Base-by-base conservation (phyloP, 2,329 filamentous ascomycete species). In the Aspergillus fructus region DNA sequence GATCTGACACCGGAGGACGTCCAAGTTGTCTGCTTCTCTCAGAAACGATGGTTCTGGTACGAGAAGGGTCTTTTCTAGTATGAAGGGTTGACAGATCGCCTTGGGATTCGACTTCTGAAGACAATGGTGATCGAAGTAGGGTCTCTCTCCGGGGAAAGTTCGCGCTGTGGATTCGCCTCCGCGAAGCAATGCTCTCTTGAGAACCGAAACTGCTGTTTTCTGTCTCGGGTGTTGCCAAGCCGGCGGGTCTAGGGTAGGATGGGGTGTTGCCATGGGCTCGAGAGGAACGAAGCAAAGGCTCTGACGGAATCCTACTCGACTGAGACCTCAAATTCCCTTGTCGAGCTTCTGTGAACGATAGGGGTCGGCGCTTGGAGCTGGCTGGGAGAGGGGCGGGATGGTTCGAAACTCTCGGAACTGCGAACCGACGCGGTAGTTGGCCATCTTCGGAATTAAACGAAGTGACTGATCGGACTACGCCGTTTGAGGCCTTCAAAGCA, bases 321-420 rank as follows among this genome's bases (percentile, higher is more conserved):
- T 69, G 68, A 13, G 64, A 61, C 24, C 65, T 68, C 8, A 63
- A 66, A 41, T 74, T 78, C 55, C 77, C 72, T 70, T 81, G 80
- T 47, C 77, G 80, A 53, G 79, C 79, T 66, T 85, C 83, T 34
- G 78, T 76, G 58, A 84, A 79, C 8, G 83, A 82, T 17, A 81
- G 77, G 8, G 78, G 78, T 58, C 81, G 81, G 66, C 82, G 79
- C 62, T 77, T 76, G 55, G 68, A 58, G 43, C 58, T 68, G 33
- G 68, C 59, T 12, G 61, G 63, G 27, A 63, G 47, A 49, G 56
- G 67, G 5, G 67, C 64, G 6, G 65, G 58, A 33, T 68, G 69
- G 43, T 57, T 68, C 34, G 66, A 63, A 12, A 65, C 55, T 53
- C 64, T 63, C 8, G 66, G 55, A 3, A 63, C 53, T 13, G 62